Base-by-base conservation (phyloP, 768 basidiomycete genomes). In the Phylloporus scabripes region DNA sequence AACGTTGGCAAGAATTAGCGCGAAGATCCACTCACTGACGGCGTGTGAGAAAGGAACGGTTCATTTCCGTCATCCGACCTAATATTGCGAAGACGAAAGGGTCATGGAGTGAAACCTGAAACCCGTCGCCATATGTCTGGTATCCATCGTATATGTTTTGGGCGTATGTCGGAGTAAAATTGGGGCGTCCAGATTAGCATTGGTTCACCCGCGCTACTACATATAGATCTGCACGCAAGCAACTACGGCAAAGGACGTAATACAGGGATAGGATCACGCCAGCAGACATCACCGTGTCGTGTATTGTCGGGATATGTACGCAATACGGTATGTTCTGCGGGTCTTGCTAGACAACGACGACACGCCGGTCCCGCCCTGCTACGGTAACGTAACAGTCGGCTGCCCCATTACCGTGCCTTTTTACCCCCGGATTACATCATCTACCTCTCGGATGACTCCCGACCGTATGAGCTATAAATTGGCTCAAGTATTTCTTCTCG, bases 351-450 rank as follows among this genome's bases (percentile, higher is more conserved):
- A n/a, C 21, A 12, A 40, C 39, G 15, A 23, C 21, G 38, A 23
- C 12, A 24, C 21, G 5, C n/a, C 52, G 52, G 52, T 54, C 31
- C 59, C 59, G 56, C 24, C 40, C 48, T n/a, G 24, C 15, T 24
- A 26, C 31, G 10, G 17, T 42, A 21, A 52, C 51, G 38, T 56
- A 48, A 44, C 39, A 14, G 2, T 36, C n/a, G 10, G 44, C 21
- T 37, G 37, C 43, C 56, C 57, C 53, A 54, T 40, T 32, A 45
- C 24, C 11, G 50, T 48, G 36, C 48, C 53, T 45, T 49, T 20
- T 12, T 49, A 39, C 26, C 57, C 58, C 57, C 58, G 46, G 58
- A 60, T 60, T 62, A 62, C 42, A n/a, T 60, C 53, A 56, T 39
- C 41, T 4, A 8, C 8, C 28, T 14, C 24, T 42, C 20, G 18